Conservation (phyloP, 2,329 filamentous ascomycete species). For the Arthrobotrys musiformis region DNA sequence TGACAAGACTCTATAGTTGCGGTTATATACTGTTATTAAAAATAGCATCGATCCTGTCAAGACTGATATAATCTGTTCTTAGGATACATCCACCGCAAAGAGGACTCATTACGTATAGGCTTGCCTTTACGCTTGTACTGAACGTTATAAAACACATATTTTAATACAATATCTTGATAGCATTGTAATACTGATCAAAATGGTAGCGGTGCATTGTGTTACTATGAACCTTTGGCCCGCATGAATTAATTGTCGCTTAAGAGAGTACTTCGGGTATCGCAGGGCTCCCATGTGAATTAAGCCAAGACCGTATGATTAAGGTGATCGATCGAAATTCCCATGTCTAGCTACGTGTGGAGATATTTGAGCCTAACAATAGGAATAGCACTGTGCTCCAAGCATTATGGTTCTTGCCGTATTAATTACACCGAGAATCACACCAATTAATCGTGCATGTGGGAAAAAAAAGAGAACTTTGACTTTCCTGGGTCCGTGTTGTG, state of each 20-base stretch:
- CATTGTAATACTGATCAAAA: not conserved
- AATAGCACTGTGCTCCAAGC: not conserved
- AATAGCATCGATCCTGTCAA: too few relatives aligned
- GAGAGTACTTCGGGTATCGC: not conserved
- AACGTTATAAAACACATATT: too few relatives aligned
- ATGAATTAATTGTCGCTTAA: not conserved
- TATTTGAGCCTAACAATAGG: not conserved
- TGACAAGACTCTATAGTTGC: too few relatives aligned
- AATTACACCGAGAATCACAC: too few relatives aligned
- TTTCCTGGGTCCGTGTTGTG: conserved; percentile 19
- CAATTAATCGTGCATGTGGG: too few relatives aligned
- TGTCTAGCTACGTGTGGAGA: not conserved
- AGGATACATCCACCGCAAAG: not conserved
- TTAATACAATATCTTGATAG: not conserved
- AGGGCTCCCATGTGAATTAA: not conserved
- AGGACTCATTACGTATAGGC: not conserved
- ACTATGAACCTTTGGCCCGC: not conserved
- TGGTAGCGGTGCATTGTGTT: not conserved
- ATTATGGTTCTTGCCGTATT: not conserved
- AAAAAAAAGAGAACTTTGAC: too few relatives aligned
- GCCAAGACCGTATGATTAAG: not conserved
- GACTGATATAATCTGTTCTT: too few relatives aligned
- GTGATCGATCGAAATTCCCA: not conserved
- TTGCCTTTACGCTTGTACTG: not conserved
- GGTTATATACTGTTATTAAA: too few relatives aligned